Base-by-base conservation (phyloP, 352 stramenopile species). In the Pythium vanterpoolii region DNA sequence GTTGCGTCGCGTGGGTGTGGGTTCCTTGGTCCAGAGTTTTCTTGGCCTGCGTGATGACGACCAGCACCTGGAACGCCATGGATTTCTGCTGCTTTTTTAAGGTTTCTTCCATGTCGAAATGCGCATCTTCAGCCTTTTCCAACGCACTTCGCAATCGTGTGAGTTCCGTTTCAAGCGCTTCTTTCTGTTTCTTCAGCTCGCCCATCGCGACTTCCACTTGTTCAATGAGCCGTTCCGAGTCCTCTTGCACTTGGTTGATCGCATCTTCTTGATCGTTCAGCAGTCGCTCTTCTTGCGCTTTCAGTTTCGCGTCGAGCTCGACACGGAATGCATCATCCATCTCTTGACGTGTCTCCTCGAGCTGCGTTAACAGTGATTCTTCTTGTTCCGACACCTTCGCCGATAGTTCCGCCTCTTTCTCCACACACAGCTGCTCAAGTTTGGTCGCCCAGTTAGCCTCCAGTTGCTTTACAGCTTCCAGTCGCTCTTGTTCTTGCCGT, bases 151-250 rank as follows among this genome's bases (percentile, higher is more conserved):
- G 67, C 3, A 93, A 56, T 18, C 66, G 54, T 21, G 51, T 56
- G 6, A 93, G 61, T 42, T 93, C 83, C 4, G 61, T 62, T 46
- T 93, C 83, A 0, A 87, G 59, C 8, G 71, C 73, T 43, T 91
- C 79, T 62, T 93, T 93, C 39, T 93, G 77, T 5, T 69, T 75
- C 52, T 90, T 91, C 1, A 93, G 42, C 55, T 91, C 74, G 0
- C 19, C 47, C 81, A 93, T 91, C 0, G 83, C 83, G 5, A 63
- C 34, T 63, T 93, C 83, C 4, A 93, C 83, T 53, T 90, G 77
- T 30, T 87, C 79, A 38, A 93, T 89, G 30, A 93, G 68, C 33
- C 75, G 76, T 56, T 93, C 83, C 6, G 81, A 89, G 47, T 93
- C 83, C 53, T 91, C 81, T 46, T 93, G 83, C 11, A 90, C 83